Percentiles rank a stretch among this genome's conserved stretches.
Conservation (phyloP, 1,139 yeast species). For the Diutina catenulata region DNA sequence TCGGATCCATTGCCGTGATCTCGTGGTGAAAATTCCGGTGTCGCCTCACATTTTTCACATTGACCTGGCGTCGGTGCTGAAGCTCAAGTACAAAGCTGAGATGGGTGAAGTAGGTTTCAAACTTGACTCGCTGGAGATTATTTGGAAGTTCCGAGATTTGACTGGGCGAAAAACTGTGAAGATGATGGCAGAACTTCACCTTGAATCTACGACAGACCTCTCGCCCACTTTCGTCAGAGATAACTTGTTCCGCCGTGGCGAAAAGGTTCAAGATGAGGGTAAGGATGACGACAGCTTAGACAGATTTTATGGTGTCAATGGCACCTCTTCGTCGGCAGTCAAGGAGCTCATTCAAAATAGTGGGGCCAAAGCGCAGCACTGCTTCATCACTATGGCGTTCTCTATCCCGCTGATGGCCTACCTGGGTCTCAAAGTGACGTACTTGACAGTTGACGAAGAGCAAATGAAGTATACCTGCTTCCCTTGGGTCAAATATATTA, state of each 20-base stretch:
- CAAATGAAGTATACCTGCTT: slow-evolving; percentile 32
- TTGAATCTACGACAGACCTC: slow-evolving; percentile 8
- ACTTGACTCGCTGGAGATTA: slow-evolving; percentile 36
- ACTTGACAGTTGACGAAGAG: slow-evolving; percentile 30
- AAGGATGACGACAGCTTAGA: slow-evolving; percentile 22
- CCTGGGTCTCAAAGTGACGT: slow-evolving; percentile 29
- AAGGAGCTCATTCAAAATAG: slow-evolving; percentile 9
- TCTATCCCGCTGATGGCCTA: slow-evolving; percentile 32
- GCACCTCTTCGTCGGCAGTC: slow-evolving; percentile 20
- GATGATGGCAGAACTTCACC: slow-evolving; percentile 32
- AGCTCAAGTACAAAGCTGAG: slow-evolving; percentile 29
- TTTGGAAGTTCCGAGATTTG: slow-evolving; percentile 50
- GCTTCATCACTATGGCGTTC: slow-evolving; percentile 22
- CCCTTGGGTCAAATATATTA: slow-evolving; percentile 36
- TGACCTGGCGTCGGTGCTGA: slow-evolving; percentile 12
- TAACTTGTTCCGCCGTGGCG: background rate
- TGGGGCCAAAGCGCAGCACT: slow-evolving; percentile 10
- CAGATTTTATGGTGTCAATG: slow-evolving; percentile 31
- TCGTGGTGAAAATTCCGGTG: slow-evolving; percentile 24
- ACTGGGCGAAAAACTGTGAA: slow-evolving; percentile 35
- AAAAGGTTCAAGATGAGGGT: slow-evolving; percentile 8
- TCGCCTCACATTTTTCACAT: slow-evolving; percentile 24
- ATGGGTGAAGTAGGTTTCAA: slow-evolving; percentile 29
- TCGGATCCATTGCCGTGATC: slow-evolving; percentile 22
- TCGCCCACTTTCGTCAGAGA: background rate